Base-by-base conservation (phyloP, 2,329 filamentous ascomycete species). In the Sporothrix curviconia region DNA sequence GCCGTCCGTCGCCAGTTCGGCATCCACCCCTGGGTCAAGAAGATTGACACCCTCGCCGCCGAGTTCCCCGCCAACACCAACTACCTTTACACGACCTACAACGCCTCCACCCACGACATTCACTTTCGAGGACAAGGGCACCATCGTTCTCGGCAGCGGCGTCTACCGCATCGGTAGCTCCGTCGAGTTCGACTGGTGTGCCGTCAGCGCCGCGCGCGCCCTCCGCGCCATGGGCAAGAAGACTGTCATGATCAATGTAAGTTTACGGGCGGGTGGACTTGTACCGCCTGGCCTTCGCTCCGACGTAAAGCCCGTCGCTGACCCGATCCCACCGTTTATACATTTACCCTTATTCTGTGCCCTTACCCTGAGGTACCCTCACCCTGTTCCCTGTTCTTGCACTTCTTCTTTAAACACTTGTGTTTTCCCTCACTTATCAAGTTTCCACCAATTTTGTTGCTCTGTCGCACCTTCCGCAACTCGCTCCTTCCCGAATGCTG, bases 111-210 rank as follows among this genome's bases (percentile, higher is more conserved):
- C 15, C 92, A 97, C 75, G 94, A 97, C 72, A 89, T 97, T 50
- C 87, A 83, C 14, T 97, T 99, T 64, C n/a, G 87, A 96, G 64
- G 92, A 97, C 70, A 88, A 95, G 65, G 92, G 92, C 62, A 89
- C 86, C 46, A 76, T 99, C 57, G 87, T 97, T 59, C 83, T 99
- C 14, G 94, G 94, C 60, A 92, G 87, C 69, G 94, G 94, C 74
- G 94, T 97, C 22, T 99, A 99, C 81, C 85, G 94, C 70, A 99
- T 97, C 70, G 94, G 94, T 68, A 92, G 87, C 75, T 96, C 92
- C 7, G 94, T 99, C 54, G 94, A 99, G 74, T 99, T 99, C 70
- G 92, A 99, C 74, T 97, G 92, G 92, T 97, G 92, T 71, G 91
- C 92, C 62, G 91, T 96, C 61, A 94, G 91, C 68, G 89, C 91